Base-by-base conservation (phyloP, 2,329 filamentous ascomycete genomes). In the Hymenoscyphus infarciens region DNA sequence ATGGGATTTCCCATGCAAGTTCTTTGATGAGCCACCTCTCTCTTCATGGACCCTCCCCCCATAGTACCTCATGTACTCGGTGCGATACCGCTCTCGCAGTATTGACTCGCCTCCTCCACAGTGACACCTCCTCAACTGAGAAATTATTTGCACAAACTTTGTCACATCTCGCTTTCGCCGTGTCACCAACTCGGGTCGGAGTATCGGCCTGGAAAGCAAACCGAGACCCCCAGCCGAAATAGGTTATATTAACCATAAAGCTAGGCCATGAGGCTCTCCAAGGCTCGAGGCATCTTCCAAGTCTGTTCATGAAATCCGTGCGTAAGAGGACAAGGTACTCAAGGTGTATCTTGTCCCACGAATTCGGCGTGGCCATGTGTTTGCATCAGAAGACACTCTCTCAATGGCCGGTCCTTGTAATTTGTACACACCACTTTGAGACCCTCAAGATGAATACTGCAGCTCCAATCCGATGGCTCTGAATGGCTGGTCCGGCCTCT, bases 381-480 rank as follows among this genome's bases (percentile, higher is more conserved):
- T 25, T 52, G 19, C 22, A 52, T 52, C 19, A 49, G 45, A 38
- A 16, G n/a, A 56, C 29, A 16, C 13, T 31, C 29, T 29, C 13
- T 31, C 11, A n/a, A 19, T 45, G n/a, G 22, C 13, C 29, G 2
- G 22, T 38, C 22, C 31, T 52, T 13, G 29, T 38, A 39, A 22
- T 25, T 52, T 52, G 45, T 22, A 52, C 35, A 25, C 19, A 22
- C 42, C 39, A 25, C 45, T 31, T 16, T 42, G n/a, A 22, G 53
- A 11, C 25, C 3, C 57, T 87, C 79, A 92, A 27, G 89, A 92
- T 11, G 90, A 94, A 76, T 92, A 95, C 73, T 93, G 90, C 54
- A 95, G 81, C 77, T 94, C 90, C 61, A 95, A 76, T 13, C 91
- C 91, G 62, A 95, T 80, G 5, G 85, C 89, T 65, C 89, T 84